Evolutionary conservation across 2,329 filamentous ascomycete species (phyloP), one percentile per base, ranked within the genome.

Genomic region (Arthrobotrys megalospora): DNA sequence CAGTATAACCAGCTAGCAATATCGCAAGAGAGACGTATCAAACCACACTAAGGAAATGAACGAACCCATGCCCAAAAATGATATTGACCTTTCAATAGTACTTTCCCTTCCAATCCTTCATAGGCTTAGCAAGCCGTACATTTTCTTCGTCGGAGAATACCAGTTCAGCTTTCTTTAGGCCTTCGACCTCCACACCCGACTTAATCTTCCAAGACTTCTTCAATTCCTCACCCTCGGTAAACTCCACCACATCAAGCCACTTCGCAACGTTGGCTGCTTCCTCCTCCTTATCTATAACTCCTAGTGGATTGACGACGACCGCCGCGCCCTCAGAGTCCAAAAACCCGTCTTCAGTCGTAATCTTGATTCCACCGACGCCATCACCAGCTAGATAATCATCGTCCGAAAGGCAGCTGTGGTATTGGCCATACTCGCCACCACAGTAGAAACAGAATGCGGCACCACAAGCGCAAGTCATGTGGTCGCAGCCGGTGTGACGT

Each of bases 391-490:
- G 47, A n/a, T 77, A 77, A 16, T 77, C 73, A n/a, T 71, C 65
- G 6, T 65, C 50, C n/a, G 36, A 62, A 32, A 77, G 64, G 32
- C 73, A 77, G n/a, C 60, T 66, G 60, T 77, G 73, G 24, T 70
- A 77, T n/a, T 58, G 58, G 3, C 73, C 73, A 34, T 77, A 77
- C 6, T 58, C 73, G 7, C 73, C 73, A 66, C 73, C 73, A 16
- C 73, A 77, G 43, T 70, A 66, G 50, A 77, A 77, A 47, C 73
- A 77, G 52, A 77, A 77, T n/a, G 73, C 73, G 14, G 48, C 64
- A 14, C 73, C 73, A 47, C 73, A 77, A 16, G 73, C 24, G 19
- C 73, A 77, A 47, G 73, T 77, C 73, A 77, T 77, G 50, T 77
- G 73, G 50, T 77, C 73, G 36, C 73, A 77, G 1, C 73, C 73